Evolutionary conservation across 73 alveolate species (phyloP), one percentile per base, ranked within the genome.

Genomic region (Paramecium pentaurelia): DNA sequence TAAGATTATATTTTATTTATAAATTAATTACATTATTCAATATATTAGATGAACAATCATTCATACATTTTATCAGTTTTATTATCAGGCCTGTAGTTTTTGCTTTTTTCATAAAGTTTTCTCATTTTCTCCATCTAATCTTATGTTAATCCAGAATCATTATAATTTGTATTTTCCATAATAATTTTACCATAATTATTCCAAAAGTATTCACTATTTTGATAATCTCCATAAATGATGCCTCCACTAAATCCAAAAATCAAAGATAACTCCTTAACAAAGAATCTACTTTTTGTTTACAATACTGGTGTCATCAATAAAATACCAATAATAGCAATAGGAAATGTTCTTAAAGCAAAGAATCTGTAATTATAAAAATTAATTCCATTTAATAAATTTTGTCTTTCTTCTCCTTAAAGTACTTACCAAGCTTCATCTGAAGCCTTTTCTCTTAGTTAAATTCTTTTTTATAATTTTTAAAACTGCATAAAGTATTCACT

Each of bases 171-270:
- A 37, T 71, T 71, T 30, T 71, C 64, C 86, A 71, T 71, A 14
- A 71, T 34, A 11, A 38, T 71, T 71, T 71, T 36, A 32, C 64
- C 86, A 71, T 71, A 71, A 36, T 71, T 71, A 71, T 30, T 42
- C 86, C 86, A 71, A 71, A 71, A 34, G 36, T 71, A 71, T 71
- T 71, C 60, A 36, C 86, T 71, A 71, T 36, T 71, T 38, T 38
- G 14, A 71, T 71, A 71, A 71, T 71, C 86, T 36, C 86, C 64
- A 71, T 71, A 71, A 2, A 37, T 16, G 0, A 71, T 71, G 6
- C 64, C 86, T 14, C 60, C 60, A 36, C 38, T 36, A 14, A 71
- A 20, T 36, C 86, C 86, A 20, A 71, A 71, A 18, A 32, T 16
- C 10, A 71, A 14, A 34, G 40, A 36, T 2, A 71, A 28, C 30